phyloP scores from a whole-genome alignment of 441 rosid species.

The Cnidoscolus chayamansa region DNA sequence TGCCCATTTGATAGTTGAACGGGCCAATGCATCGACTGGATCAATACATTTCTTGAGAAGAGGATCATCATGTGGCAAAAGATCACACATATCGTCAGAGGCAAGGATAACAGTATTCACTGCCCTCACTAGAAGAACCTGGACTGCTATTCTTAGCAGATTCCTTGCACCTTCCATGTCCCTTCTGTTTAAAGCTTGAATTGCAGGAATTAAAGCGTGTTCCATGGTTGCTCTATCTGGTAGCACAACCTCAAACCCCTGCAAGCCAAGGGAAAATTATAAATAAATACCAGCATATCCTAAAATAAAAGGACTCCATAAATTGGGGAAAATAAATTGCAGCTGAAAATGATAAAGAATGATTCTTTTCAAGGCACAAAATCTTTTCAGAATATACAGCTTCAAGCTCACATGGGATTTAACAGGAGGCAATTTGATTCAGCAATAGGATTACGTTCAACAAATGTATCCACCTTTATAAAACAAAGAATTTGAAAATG shows the following conservation, averaged over 20 bases:
- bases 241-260: slow-evolving; percentile 76
- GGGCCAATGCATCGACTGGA: slow-evolving; percentile 70
- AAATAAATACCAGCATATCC: not conserved
- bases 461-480: not conserved
- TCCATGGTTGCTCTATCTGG: slow-evolving; percentile 84
- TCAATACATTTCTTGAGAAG: slow-evolving; percentile 65
- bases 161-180: slow-evolving; percentile 73
- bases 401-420: not conserved
- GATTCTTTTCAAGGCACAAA: not conserved
- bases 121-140: slow-evolving; percentile 65
- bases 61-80: slow-evolving; percentile 68
- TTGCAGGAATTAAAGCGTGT: slow-evolving; percentile 54
- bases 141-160: slow-evolving; percentile 70
- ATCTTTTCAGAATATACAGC: not conserved
- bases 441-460: not conserved
- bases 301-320: not conserved
- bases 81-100: slow-evolving; percentile 56
- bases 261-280: not conserved
- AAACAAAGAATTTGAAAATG: not conserved
- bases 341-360: not conserved
- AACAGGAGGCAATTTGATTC: not conserved
- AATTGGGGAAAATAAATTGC: not conserved
- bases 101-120: slow-evolving; percentile 63
- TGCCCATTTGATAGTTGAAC: slow-evolving; percentile 60
- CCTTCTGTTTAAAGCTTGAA: slow-evolving; percentile 55